Percentiles rank a stretch among this genome's conserved stretches.
phyloP scores from a whole-genome alignment of 1,284 basidiomycete species.

The Rhodotorula sp. region DNA sequence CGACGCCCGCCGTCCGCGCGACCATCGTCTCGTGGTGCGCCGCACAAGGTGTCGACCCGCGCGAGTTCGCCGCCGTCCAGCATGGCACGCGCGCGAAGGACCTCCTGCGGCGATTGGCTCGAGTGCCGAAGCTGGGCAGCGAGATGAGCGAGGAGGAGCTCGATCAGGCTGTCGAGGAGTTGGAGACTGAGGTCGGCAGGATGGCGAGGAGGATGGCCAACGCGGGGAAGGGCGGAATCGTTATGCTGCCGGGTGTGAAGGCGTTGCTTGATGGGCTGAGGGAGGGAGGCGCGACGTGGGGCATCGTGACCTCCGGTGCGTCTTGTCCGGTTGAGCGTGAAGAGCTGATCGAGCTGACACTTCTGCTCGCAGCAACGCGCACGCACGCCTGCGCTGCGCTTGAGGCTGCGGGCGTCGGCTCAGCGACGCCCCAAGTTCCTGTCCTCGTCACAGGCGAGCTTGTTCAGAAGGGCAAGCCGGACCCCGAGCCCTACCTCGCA shows the following conservation, averaged over 20 bases:
- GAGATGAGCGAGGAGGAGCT: conserved; percentile 32
- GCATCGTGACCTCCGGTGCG: conserved; percentile 31
- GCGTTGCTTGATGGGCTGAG: not conserved
- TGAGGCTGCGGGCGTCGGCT: conserved; percentile 5
- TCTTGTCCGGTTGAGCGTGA: not conserved
- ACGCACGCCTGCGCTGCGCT: conserved; percentile 26
- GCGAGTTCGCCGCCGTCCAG: conserved; percentile 5
- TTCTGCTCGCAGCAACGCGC: conserved; percentile 14
- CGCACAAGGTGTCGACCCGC: conserved; percentile 11
- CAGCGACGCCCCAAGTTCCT: not conserved
- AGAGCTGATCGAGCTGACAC: too few relatives aligned
- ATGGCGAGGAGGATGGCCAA: conserved; percentile 1
- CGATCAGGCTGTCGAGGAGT: conserved; percentile 4
- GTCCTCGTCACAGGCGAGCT: conserved; percentile 69
- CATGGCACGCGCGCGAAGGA: conserved; percentile 6
- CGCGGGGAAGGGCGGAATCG: conserved; percentile 7
- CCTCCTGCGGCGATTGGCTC: conserved; percentile 1
- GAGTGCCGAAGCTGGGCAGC: conserved; percentile 2
- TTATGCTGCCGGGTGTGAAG: not conserved
- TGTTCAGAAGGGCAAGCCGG: conserved; percentile 72
- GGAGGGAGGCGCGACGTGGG: conserved; percentile 16
- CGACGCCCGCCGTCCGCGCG: conserved; percentile 24
- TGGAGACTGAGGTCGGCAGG: conserved; percentile 24
- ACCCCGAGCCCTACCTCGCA: conserved; percentile 70
- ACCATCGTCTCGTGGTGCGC: conserved; percentile 5